Conservation (phyloP, 148 eudicot species). For the Amaranthus cruentus region DNA sequence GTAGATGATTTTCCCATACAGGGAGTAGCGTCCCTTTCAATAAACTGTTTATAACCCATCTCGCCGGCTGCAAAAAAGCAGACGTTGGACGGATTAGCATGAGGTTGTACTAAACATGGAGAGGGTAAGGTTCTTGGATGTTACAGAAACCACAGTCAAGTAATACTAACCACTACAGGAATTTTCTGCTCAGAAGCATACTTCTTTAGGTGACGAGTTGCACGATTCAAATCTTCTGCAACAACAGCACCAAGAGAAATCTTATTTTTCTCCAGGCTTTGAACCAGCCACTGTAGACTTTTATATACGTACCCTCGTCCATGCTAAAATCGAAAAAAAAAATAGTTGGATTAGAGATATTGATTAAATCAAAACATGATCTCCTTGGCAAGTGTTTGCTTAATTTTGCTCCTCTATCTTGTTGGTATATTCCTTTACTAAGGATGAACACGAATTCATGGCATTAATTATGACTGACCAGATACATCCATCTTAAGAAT, state of each 20-base stretch:
- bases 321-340: slow-evolving; percentile 44
- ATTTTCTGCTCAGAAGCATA: slow-evolving; percentile 75
- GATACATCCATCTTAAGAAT: neutral
- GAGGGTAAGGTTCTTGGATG: neutral
- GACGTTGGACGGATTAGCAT: slow-evolving; percentile 4
- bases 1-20: slow-evolving; percentile 27
- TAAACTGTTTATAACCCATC: slow-evolving; percentile 73
- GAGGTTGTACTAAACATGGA: neutral
- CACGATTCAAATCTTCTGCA: slow-evolving; percentile 54
- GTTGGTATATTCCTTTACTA: neutral
- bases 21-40: slow-evolving; percentile 68
- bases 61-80: slow-evolving; percentile 49
- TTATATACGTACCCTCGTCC: slow-evolving; percentile 71
- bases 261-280: slow-evolving; percentile 43
- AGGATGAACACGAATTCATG: neutral
- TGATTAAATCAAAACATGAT: neutral
- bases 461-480: neutral
- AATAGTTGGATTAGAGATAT: slow-evolving; percentile 6
- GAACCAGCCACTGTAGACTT: slow-evolving; percentile 64
- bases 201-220: slow-evolving; percentile 71
- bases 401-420: neutral
- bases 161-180: slow-evolving; percentile 52
- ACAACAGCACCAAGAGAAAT: slow-evolving; percentile 49
- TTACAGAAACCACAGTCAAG: neutral
- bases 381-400: neutral